Conservation (phyloP, 768 basidiomycete species). For the Amyloporia xantha region DNA sequence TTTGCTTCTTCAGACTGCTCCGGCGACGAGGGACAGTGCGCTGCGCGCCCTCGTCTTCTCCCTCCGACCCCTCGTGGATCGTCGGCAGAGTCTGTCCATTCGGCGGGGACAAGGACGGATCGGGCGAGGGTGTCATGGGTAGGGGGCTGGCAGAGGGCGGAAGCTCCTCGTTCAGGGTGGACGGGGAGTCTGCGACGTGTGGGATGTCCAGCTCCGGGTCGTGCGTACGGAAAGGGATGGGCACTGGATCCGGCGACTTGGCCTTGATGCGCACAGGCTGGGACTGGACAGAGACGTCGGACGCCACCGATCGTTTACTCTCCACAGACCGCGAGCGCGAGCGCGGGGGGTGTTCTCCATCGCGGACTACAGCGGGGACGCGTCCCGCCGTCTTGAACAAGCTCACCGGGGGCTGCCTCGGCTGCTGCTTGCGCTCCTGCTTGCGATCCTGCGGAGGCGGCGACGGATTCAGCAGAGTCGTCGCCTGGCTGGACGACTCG, state of each 20-base stretch:
- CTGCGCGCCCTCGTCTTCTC: slow-evolving; percentile 12
- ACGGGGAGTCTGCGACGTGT: slow-evolving; percentile 17
- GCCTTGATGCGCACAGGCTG: slow-evolving; percentile 22
- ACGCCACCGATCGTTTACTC: background rate
- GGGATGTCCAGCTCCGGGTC: slow-evolving; percentile 4
- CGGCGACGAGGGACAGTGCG: slow-evolving; percentile 39
- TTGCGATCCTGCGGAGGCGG: slow-evolving; percentile 6
- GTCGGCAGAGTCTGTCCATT: slow-evolving; percentile 24
- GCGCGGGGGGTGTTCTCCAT: slow-evolving; percentile 8
- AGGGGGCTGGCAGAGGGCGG: slow-evolving; percentile 4
- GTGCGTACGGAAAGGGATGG: slow-evolving; percentile 37
- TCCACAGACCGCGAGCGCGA: background rate
- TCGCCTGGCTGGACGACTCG: slow-evolving; percentile 10
- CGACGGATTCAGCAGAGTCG: slow-evolving; percentile 7
- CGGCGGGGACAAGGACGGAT: slow-evolving; percentile 8
- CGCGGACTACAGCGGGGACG: slow-evolving; percentile 10
- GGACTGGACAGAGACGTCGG: slow-evolving; percentile 9
- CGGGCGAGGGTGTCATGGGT: slow-evolving; percentile 6
- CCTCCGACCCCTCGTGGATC: slow-evolving; percentile 23
- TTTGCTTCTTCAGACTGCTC: slow-evolving; percentile 59
- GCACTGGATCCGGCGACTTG: slow-evolving; percentile 36
- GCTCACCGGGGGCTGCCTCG: background rate
- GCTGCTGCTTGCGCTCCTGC: background rate
- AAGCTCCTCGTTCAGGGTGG: slow-evolving; percentile 12
- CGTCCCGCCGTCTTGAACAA: background rate